Evolutionary conservation across 352 stramenopile species (phyloP), one percentile per base, ranked within the genome.

Genomic region (Phytophthora fragariaefolia): DNA sequence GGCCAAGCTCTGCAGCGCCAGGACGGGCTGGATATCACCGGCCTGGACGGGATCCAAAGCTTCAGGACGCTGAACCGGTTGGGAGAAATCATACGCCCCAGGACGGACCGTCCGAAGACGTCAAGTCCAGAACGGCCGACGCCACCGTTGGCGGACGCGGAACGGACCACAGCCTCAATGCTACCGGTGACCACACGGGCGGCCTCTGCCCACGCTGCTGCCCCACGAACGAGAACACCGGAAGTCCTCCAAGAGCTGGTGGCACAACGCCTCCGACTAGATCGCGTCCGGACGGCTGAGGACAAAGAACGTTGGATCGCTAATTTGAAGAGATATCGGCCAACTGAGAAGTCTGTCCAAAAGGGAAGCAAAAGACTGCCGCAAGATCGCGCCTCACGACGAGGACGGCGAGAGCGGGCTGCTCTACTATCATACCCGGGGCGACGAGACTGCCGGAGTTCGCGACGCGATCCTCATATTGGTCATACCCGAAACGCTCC

Each of bases 311-410:
- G 43, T 3, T 32, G 42, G 51, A 59, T 59, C 4, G 13, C 20
- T 6, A 49, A 63, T 8, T 13, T 59, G 13, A 59, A 63, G 45
- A 13, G 30, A 13, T 56, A 50, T 27, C 26, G 51, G 36, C 4
- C 34, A 59, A 15, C 9, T 59, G 2, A 20, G 15, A 3, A 4
- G 6, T 2, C 50, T 47, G 6, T 34, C 30, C 7, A 34, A 9
- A 4, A 30, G 7, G 20, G 24, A 52, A 17, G 32, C 32, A 9
- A 40, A 40, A 13, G 6, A 9, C 7, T 40, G 32, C 12, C 15
- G 32, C 32, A 40, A 40, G 10, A 9, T 40, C 10, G 32, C 10
- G 10, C n/a, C 15, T 40, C 32, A 40, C 10, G 15, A 40, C n/a
- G 32, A 40, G 10, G 32, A 40, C 15, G 32, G 32, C 8, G 32